Evolutionary conservation across 805 yeast species (phyloP).

Genomic region (Saccharomycopsis synnaedendra): DNA sequence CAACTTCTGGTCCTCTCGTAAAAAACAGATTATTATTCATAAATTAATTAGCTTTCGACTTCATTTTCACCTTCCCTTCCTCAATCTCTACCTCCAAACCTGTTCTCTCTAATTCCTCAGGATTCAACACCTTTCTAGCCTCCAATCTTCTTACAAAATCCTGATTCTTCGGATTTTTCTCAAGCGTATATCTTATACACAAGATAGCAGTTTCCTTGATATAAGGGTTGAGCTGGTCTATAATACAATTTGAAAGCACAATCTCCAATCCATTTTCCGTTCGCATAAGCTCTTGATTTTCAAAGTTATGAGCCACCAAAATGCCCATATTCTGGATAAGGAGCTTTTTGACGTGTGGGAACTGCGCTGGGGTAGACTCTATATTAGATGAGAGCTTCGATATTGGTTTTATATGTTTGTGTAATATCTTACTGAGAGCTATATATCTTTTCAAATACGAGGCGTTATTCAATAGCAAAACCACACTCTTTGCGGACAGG

Average conservation of each 20-base stretch:
- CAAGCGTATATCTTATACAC: conserved; percentile 59
- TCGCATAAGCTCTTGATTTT: conserved; percentile 59
- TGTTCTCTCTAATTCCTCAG: conserved; percentile 48
- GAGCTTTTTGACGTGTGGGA: conserved; percentile 58
- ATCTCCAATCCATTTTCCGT: conserved; percentile 57
- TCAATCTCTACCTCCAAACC: conserved; percentile 69
- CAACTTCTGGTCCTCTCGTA: too few species aligned
- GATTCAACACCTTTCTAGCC: conserved; percentile 54
- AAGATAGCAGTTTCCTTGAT: conserved; percentile 77
- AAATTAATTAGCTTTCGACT: conserved; percentile 18
- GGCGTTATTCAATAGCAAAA: conserved; percentile 31
- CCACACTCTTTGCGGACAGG: conserved; percentile 27
- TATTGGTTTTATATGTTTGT: conserved; percentile 26
- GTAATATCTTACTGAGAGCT: conserved; percentile 28
- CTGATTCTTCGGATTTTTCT: conserved; percentile 60
- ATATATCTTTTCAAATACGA: conserved; percentile 26
- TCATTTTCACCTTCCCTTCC: conserved; percentile 58
- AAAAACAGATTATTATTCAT: too few species aligned
- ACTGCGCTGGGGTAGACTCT: conserved; percentile 22
- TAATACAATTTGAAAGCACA: conserved; percentile 67
- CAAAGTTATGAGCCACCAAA: conserved; percentile 37
- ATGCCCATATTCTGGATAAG: conserved; percentile 56
- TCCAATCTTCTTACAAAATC: conserved; percentile 65
- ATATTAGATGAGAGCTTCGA: conserved; percentile 18
- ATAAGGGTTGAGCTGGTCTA: conserved; percentile 83